Conservation (phyloP, 2,329 filamentous ascomycete genomes). For the Sphaerulina populicola region DNA sequence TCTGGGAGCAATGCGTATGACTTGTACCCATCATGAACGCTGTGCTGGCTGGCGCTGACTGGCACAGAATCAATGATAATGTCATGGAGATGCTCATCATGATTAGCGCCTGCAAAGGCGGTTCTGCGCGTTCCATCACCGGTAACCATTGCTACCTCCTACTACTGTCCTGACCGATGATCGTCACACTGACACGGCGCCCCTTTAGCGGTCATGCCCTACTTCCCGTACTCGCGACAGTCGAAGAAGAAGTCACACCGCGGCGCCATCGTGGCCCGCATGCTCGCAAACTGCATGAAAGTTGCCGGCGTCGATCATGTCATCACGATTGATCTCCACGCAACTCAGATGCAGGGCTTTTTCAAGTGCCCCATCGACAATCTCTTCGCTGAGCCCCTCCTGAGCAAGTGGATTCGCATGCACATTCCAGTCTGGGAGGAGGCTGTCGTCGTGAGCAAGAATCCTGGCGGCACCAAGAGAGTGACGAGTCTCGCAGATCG, state of each 20-base stretch:
- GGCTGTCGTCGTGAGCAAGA: conserved; percentile 95
- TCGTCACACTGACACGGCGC: conserved; percentile 1
- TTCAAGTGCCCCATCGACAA: conserved; percentile 98
- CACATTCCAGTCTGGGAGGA: conserved; percentile 83
- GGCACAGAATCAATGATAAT: conserved; percentile 75
- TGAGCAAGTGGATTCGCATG: conserved; percentile 88
- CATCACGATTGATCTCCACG: conserved; percentile 91
- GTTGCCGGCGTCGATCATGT: conserved; percentile 96
- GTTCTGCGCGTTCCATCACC: conserved; percentile 91
- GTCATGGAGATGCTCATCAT: conserved; percentile 85
- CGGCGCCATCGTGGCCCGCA: conserved; percentile 90
- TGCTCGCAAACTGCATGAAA: conserved; percentile 89
- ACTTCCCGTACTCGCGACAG: conserved; percentile 98
- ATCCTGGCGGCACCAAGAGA: conserved; percentile 91
- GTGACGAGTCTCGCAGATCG: conserved; percentile 94
- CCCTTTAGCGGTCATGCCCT: conserved; percentile 69
- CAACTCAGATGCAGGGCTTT: conserved; percentile 95
- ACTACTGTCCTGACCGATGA: neutral
- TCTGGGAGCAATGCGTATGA: conserved; percentile 72
- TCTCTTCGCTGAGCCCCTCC: conserved; percentile 86
- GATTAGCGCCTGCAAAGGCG: conserved; percentile 97
- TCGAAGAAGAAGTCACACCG: conserved; percentile 98
- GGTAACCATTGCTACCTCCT: conserved; percentile 49
- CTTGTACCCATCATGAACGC: conserved; percentile 7
- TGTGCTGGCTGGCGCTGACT: conserved; percentile 18